A percentile compares a stretch with the other conserved stretches of the same genome.
These are phyloP conservation scores for Vigna trinervia DNA, from an alignment of 306 rosid species.

Conservation along the genomic window DNA sequence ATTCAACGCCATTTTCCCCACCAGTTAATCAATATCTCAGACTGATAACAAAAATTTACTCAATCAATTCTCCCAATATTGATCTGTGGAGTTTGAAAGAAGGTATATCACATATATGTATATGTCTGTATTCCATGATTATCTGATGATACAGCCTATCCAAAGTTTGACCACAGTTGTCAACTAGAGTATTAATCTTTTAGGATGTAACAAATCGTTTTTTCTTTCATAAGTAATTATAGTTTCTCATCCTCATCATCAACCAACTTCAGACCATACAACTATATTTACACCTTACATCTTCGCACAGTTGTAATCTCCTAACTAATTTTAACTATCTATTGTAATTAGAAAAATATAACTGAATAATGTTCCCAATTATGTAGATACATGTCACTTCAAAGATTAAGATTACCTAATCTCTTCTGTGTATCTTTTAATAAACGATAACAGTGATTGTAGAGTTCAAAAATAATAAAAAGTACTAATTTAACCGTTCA, in stretches of 20 bases:
- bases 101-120: background rate
- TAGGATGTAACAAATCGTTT: background rate
- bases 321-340: background rate
- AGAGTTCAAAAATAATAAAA: too few relatives aligned
- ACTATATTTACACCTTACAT: conserved; percentile 23
- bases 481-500: too few relatives aligned
- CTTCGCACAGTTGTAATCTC: background rate
- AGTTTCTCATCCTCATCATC: background rate
- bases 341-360: conserved; percentile 22
- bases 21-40: background rate
- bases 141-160: background rate
- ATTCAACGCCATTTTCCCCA: conserved; percentile 9
- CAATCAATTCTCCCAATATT: too few relatives aligned
- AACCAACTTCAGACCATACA: background rate
- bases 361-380: background rate
- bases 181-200: background rate
- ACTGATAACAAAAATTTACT: too few relatives aligned
- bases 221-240: background rate
- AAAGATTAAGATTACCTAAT: background rate
- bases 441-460: background rate
- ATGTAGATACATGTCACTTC: background rate
- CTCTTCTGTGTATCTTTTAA: background rate
- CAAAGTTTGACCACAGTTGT: background rate
- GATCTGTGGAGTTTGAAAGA: background rate
- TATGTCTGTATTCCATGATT: background rate